Evolutionary conservation across 2,329 filamentous ascomycete genomes (phyloP).

Genomic region (Anthostomella pinea): DNA sequence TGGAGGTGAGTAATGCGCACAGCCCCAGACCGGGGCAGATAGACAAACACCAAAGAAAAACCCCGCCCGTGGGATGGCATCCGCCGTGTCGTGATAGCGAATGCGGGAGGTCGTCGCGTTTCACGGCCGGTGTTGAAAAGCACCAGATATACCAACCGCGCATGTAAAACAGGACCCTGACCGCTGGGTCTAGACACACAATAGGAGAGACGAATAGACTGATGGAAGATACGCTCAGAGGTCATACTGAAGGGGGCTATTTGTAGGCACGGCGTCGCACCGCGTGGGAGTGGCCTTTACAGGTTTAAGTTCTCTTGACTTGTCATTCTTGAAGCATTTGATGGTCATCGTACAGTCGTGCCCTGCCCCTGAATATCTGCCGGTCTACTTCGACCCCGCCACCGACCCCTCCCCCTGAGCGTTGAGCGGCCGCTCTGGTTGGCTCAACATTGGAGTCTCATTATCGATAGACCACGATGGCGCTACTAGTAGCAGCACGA

Average conservation of each 20-base stretch:
- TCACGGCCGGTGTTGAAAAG: constrained; percentile 10
- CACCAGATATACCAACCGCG: constrained; percentile 3
- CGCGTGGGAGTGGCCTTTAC: constrained; percentile 1
- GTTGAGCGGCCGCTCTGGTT: no score
- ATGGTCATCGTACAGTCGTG: no score
- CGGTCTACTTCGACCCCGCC: no score
- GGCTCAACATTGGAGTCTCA: no score
- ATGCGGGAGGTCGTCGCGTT: constrained; percentile 14
- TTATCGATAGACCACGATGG: constrained; percentile 16
- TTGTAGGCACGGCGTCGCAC: constrained; percentile 10
- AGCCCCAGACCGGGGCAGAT: constrained; percentile 5
- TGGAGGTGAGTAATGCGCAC: constrained; percentile 9
- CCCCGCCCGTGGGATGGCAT: constrained; percentile 1
- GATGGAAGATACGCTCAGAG: no score
- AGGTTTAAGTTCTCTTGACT: no score
- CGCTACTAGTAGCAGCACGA: constrained; percentile 6
- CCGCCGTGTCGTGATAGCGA: constrained; percentile 6
- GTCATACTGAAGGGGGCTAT: no score
- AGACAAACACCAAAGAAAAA: constrained; percentile 4
- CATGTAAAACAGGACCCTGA: no score
- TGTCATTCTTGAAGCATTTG: no score
- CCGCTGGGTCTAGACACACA: no score
- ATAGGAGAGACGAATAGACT: no score
- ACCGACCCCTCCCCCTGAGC: constrained; percentile 2
- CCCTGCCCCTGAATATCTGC: no score